Conservation (phyloP, 305 asterid genomes). For the Andrographis paniculata region DNA sequence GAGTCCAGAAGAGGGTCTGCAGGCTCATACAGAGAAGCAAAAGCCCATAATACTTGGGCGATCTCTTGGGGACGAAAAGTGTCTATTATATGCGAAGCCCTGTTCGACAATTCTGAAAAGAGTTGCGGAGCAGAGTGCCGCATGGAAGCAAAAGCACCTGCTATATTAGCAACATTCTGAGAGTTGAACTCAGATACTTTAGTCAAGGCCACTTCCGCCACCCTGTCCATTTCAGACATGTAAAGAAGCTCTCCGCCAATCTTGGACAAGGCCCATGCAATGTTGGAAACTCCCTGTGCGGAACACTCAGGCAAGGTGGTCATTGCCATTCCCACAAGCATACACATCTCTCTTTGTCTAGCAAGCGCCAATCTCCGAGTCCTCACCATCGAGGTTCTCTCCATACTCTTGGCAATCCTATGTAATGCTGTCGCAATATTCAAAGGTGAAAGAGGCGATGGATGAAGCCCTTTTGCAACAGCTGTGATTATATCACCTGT, state of each 20-base stretch:
- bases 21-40: conserved; percentile 72
- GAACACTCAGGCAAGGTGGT: conserved; percentile 82
- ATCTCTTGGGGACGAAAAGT: conserved; percentile 83
- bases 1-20: conserved; percentile 57
- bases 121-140: conserved; percentile 85
- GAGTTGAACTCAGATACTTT: conserved; percentile 74
- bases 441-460: conserved; percentile 88
- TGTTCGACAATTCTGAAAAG: conserved; percentile 45
- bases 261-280: conserved; percentile 89
- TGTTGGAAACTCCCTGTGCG: conserved; percentile 81
- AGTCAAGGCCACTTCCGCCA: conserved; percentile 73
- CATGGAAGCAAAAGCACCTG: conserved; percentile 96
- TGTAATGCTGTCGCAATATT: conserved; percentile 86
- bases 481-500: conserved; percentile 62
- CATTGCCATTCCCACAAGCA: conserved; percentile 97
- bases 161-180: conserved; percentile 83
- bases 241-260: conserved; percentile 94
- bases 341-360: conserved; percentile 73
- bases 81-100: conserved; percentile 53
- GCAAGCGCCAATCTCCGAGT: conserved; percentile 67
- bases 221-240: conserved; percentile 87
- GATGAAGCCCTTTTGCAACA: conserved; percentile 82
- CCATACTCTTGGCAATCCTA: conserved; percentile 94
- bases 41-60: conserved; percentile 90
- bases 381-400: conserved; percentile 63